These are phyloP conservation scores for Nannochloropsis limnetica DNA, from an alignment of 352 stramenopile species.

Conservation along the genomic window DNA sequence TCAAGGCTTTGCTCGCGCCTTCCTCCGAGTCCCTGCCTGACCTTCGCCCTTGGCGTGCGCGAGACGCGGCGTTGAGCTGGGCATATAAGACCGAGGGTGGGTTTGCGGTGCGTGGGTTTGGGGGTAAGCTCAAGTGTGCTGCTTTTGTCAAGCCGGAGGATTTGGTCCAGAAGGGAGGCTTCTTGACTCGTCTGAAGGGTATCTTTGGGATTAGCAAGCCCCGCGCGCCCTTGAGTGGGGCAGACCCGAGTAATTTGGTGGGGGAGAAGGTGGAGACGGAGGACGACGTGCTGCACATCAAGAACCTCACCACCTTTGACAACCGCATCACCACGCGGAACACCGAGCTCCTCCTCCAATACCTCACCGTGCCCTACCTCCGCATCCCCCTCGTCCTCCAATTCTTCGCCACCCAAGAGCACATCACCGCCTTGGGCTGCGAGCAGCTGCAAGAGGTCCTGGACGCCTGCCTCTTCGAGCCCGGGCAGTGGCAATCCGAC, in stretches of 20 bases:
- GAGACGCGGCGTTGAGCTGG: conserved; percentile 47
- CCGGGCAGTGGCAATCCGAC: conserved; percentile 66
- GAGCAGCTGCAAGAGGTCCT: conserved; percentile 74
- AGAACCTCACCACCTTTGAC: conserved; percentile 88
- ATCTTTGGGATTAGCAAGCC: conserved; percentile 46
- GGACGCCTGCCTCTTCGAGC: conserved; percentile 74
- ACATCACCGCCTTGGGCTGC: conserved; percentile 46
- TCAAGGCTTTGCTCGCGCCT: conserved; percentile 65
- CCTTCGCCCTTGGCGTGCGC: conserved; percentile 48
- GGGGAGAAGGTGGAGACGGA: conserved; percentile 68
- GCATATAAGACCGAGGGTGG: conserved; percentile 21
- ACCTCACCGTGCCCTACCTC: conserved; percentile 96
- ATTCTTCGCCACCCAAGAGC: conserved; percentile 79
- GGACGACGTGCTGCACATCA: conserved; percentile 95
- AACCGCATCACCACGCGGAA: conserved; percentile 87
- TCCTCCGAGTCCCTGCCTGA: conserved; percentile 55
- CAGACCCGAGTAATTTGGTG: conserved; percentile 56
- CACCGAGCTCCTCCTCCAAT: conserved; percentile 93
- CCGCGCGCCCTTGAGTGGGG: conserved; percentile 53
- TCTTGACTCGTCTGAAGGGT: conserved; percentile 34
- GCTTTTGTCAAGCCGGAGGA: conserved; percentile 37
- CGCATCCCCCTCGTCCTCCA: conserved; percentile 90
- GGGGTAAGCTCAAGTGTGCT: conserved; percentile 1
- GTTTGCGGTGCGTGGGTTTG: conserved; percentile 40
- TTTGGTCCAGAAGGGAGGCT: conserved; percentile 8